phyloP scores from a whole-genome alignment of 306 rosid genomes.

The Inga leiocalycina region DNA sequence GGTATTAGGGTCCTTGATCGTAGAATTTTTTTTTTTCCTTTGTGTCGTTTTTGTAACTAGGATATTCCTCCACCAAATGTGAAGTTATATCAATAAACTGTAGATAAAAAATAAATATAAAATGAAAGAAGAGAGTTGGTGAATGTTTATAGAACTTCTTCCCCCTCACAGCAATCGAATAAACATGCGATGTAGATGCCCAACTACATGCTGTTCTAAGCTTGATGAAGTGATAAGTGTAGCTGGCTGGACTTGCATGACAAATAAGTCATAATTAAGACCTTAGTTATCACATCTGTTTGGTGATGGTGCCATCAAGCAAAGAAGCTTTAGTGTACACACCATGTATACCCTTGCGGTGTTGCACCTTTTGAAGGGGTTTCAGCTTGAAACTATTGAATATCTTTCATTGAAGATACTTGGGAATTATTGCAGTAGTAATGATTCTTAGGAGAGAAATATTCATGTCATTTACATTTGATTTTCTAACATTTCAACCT shows the following conservation, averaged over 20 bases:
- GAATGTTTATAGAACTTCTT: slow-evolving; percentile 13
- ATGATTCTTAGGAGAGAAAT: slow-evolving; percentile 18
- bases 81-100: background rate
- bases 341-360: slow-evolving; percentile 5
- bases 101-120: background rate
- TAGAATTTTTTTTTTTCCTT: background rate
- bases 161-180: background rate
- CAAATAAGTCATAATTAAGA: slow-evolving; percentile 24
- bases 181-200: slow-evolving; percentile 29
- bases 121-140: background rate
- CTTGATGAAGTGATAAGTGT: slow-evolving; percentile 16
- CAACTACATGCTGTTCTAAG: slow-evolving; percentile 11
- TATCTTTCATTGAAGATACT: slow-evolving; percentile 32
- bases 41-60: background rate
- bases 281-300: slow-evolving; percentile 5
- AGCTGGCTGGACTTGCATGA: slow-evolving; percentile 4
- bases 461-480: background rate
- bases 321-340: slow-evolving; percentile 14
- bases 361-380: slow-evolving; percentile 29
- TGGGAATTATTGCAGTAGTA: slow-evolving; percentile 14
- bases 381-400: slow-evolving; percentile 26
- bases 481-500: slow-evolving; percentile 21
- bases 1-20: background rate
- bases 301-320: slow-evolving; percentile 28
- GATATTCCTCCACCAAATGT: background rate